Evolutionary conservation across 176 grass and related monocot genomes (phyloP).

Genomic region (Calamus simplicifolius): DNA sequence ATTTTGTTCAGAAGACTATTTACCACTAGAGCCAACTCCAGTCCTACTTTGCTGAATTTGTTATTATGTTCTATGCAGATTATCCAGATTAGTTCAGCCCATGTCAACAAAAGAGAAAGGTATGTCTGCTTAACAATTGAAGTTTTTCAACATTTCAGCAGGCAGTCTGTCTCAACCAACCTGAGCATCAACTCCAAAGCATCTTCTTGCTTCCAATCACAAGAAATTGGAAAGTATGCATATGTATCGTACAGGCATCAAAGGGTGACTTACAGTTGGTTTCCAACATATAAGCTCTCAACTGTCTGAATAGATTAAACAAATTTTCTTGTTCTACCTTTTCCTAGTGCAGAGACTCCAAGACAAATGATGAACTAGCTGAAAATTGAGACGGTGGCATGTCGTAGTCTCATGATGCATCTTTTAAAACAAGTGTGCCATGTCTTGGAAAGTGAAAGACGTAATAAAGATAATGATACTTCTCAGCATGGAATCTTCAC

Average conservation of each 20-base stretch:
- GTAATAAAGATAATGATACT: constrained; percentile 18
- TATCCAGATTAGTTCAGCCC: constrained; percentile 40
- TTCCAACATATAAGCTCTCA: no score
- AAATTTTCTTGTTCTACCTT: neutral
- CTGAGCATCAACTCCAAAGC: constrained; percentile 37
- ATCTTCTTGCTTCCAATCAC: constrained; percentile 25
- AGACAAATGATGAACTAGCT: constrained; percentile 24
- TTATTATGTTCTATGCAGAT: constrained; percentile 25
- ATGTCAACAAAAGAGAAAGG: constrained; percentile 27
- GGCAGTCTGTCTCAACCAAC: constrained; percentile 26
- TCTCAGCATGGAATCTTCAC: constrained; percentile 23
- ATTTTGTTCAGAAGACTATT: no score
- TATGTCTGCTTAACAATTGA: constrained; percentile 32
- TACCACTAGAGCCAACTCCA: no score
- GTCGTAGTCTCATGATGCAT: constrained; percentile 31
- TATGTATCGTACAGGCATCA: constrained; percentile 29
- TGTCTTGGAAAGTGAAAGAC: constrained; percentile 16
- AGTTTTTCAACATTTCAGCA: constrained; percentile 22
- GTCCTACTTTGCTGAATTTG: no score
- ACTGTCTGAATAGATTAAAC: no score
- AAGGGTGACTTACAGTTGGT: constrained; percentile 22
- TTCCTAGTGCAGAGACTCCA: constrained; percentile 31
- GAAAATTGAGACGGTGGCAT: constrained; percentile 30
- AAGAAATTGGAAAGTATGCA: constrained; percentile 25
- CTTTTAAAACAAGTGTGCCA: constrained; percentile 21